phyloP scores from a whole-genome alignment of 1,284 basidiomycete species.

The Trametes hirsuta region DNA sequence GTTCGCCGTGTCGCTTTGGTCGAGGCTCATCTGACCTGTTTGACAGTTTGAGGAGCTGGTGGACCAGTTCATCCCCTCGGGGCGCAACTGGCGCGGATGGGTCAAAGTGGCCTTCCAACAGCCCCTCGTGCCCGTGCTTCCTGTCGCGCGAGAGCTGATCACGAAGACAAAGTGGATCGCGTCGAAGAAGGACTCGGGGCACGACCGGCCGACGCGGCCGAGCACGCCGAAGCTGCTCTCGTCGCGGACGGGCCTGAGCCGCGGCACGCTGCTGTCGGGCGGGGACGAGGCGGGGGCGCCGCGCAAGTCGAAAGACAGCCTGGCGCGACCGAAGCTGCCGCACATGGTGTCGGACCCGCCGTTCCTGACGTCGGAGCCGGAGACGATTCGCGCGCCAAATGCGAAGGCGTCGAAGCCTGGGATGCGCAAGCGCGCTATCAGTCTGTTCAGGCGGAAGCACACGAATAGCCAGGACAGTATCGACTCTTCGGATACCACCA shows the following conservation, averaged over 20 bases:
- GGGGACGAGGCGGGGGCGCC: neutral
- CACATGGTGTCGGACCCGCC: constrained; percentile 11
- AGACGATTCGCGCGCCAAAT: constrained; percentile 14
- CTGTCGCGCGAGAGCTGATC: constrained; percentile 73
- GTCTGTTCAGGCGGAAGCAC: constrained; percentile 42
- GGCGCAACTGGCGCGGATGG: constrained; percentile 79
- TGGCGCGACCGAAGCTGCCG: constrained; percentile 1
- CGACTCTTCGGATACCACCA: constrained; percentile 13
- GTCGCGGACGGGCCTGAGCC: constrained; percentile 8
- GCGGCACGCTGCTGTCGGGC: neutral
- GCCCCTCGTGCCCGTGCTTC: constrained; percentile 71
- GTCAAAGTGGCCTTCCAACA: constrained; percentile 82
- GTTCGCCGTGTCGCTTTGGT: constrained; percentile 31
- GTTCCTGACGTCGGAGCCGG: constrained; percentile 26
- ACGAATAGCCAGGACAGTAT: constrained; percentile 18
- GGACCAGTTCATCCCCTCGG: constrained; percentile 77
- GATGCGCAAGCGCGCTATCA: constrained; percentile 39
- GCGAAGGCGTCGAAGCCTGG: constrained; percentile 12
- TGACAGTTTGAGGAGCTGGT: constrained; percentile 80
- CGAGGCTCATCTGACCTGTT: neutral
- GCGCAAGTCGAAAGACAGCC: constrained; percentile 11
- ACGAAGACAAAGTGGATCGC: constrained; percentile 74
- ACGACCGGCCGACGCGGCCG: constrained; percentile 24
- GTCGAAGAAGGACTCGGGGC: constrained; percentile 40
- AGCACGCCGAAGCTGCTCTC: constrained; percentile 24